Evolutionary conservation across 495 filamentous ascomycete genomes (phyloP), one percentile per base, ranked within the genome.

Genomic region (Aspergillus sclerotiicarbonarius): DNA sequence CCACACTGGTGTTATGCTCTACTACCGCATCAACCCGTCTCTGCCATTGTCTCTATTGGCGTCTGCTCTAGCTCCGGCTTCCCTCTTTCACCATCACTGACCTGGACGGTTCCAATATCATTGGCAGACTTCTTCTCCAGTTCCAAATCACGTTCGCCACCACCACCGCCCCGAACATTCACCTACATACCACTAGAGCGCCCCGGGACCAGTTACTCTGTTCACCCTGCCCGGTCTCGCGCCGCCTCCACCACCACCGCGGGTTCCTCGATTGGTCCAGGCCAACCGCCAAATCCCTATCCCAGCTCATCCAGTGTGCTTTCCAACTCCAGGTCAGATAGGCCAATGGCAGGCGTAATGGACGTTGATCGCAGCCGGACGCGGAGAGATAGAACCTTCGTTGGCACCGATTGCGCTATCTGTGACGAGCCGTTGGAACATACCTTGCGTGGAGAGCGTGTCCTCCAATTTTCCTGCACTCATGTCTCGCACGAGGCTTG

Each of bases 401-500:
- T 98, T 46, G 94, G 94, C 47, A 90, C 84, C 68, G 88, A 93
- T 74, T 99, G 94, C 72, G 90, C 93, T 48, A 92, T 97, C 12
- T 99, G 94, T 70, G 94, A 99, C 67, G 94, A 99, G 69, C 95
- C 93, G 8, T 75, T 99, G 60, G 94, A 99, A 68, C 94, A 99
- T 67, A 99, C 92, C 12, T 79, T 99, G 41, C 90, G 91, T 13
- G 95, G 95, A 51, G 94, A 99, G 74, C 86, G 91, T 56, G 90
- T 99, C 52, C 80, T 99, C 53, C 95, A 98, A 68, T 93, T 99
- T 66, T 96, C 94, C 25, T 99, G 94, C 72, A 81, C 85, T 10
- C 94, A 99, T 70, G 95, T 99, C 33, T 90, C 93, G 15, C 94
- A 99, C 67, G 94, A 98, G 70, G 95, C 95, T 18, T 99, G 94